phyloP scores from a whole-genome alignment of 805 yeast genomes.

The Kodamaea laetipori region DNA sequence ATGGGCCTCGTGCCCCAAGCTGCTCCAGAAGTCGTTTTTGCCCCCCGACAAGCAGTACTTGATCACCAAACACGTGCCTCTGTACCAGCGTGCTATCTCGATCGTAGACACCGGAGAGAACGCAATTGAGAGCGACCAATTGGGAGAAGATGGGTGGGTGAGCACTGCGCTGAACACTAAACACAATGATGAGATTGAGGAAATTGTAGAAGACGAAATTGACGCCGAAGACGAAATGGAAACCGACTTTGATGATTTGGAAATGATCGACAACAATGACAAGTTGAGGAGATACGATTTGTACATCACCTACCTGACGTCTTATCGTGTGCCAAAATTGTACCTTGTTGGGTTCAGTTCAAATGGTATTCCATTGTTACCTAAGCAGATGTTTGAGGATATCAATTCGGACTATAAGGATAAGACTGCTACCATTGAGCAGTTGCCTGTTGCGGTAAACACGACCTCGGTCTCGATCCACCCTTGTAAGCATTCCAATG shows the following conservation, averaged over 20 bases:
- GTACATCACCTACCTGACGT: slow-evolving; percentile 89
- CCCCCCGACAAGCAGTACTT: slow-evolving; percentile 87
- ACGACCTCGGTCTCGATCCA: slow-evolving; percentile 87
- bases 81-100: slow-evolving; percentile 69
- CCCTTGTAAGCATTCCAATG: slow-evolving; percentile 94
- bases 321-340: slow-evolving; percentile 94
- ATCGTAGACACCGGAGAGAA: slow-evolving; percentile 41
- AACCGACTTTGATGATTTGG: slow-evolving; percentile 44
- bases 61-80: slow-evolving; percentile 88
- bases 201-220: slow-evolving; percentile 10
- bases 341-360: slow-evolving; percentile 84
- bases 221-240: slow-evolving; percentile 16
- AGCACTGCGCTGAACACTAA: slow-evolving; percentile 17
- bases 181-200: slow-evolving; percentile 8
- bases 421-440: slow-evolving; percentile 95
- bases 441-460: slow-evolving; percentile 78
- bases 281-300: slow-evolving; percentile 77
- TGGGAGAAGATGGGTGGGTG: slow-evolving; percentile 60
- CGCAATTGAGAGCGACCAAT: slow-evolving; percentile 29
- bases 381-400: slow-evolving; percentile 92
- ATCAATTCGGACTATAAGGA: slow-evolving; percentile 88
- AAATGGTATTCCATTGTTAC: slow-evolving; percentile 83
- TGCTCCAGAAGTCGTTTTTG: slow-evolving; percentile 59
- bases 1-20: slow-evolving; percentile 56
- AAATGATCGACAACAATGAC: slow-evolving; percentile 30